Percentiles rank a stretch among this genome's conserved stretches.
Evolutionary conservation across 495 filamentous ascomycete genomes (phyloP).

Genomic region (Niebla homalea): DNA sequence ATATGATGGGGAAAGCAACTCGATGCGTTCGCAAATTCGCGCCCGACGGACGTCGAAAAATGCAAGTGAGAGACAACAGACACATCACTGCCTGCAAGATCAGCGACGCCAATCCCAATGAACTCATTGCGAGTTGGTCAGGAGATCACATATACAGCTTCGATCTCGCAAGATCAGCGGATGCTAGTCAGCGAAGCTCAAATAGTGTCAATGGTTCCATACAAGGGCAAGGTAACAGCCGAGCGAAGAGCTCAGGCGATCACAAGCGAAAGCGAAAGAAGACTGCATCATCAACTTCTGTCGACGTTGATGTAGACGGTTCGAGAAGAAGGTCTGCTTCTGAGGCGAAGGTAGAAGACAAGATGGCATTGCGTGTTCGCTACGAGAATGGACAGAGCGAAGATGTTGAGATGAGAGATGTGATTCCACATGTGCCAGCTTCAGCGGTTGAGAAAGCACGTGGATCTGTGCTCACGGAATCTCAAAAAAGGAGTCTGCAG

Average conservation of each 20-base stretch:
- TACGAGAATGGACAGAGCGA: slow-evolving; percentile 52
- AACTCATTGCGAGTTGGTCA: slow-evolving; percentile 65
- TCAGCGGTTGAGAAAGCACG: slow-evolving; percentile 28
- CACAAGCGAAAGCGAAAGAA: slow-evolving; percentile 48
- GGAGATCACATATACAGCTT: slow-evolving; percentile 66
- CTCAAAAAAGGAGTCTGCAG: slow-evolving; percentile 36
- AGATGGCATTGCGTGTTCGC: slow-evolving; percentile 38
- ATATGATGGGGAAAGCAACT: slow-evolving; percentile 48
- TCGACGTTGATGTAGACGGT: slow-evolving; percentile 28
- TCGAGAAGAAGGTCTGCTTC: slow-evolving; percentile 29
- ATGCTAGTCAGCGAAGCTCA: slow-evolving; percentile 31
- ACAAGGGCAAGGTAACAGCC: slow-evolving; percentile 17
- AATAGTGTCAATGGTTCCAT: slow-evolving; percentile 9
- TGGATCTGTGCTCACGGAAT: slow-evolving; percentile 33
- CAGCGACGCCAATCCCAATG: slow-evolving; percentile 61
- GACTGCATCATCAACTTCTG: slow-evolving; percentile 29
- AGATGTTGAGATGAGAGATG: slow-evolving; percentile 31
- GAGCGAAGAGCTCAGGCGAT: slow-evolving; percentile 26
- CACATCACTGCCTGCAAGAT: slow-evolving; percentile 74
- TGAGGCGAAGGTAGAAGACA: slow-evolving; percentile 20
- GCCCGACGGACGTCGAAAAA: slow-evolving; percentile 40
- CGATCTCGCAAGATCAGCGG: slow-evolving; percentile 49
- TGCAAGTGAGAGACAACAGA: slow-evolving; percentile 41
- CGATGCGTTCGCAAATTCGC: slow-evolving; percentile 59
- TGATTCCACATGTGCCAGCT: slow-evolving; percentile 17